phyloP scores from a whole-genome alignment of 2,329 filamentous ascomycete species.

The Akanthomyces dipterigenus region DNA sequence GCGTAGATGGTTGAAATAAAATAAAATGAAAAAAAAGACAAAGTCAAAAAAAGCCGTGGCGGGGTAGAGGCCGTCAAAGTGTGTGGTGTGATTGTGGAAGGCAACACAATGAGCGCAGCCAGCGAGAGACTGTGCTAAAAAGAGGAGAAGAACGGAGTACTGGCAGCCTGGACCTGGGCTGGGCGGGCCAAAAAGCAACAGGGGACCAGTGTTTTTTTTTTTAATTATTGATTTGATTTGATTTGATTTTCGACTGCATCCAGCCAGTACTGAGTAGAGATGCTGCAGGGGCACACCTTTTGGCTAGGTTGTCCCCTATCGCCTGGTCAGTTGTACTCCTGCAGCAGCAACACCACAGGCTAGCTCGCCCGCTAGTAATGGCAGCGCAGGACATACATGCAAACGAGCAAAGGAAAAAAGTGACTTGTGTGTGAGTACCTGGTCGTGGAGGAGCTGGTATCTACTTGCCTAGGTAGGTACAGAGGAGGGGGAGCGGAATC shows the following conservation, averaged over 20 bases:
- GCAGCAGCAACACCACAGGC: background rate
- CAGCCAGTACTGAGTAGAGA: background rate
- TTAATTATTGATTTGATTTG: no score
- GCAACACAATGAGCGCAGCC: background rate
- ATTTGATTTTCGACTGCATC: no score
- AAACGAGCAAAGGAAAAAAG: background rate
- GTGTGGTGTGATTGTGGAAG: background rate
- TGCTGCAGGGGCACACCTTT: background rate
- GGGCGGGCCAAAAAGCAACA: no score
- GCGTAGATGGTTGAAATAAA: background rate
- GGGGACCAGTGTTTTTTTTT: no score
- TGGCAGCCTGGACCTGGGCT: background rate
- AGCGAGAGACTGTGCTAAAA: background rate
- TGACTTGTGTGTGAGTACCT: background rate
- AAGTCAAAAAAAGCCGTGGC: background rate
- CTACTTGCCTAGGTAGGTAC: background rate
- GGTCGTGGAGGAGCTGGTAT: background rate
- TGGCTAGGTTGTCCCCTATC: no score
- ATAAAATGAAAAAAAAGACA: background rate
- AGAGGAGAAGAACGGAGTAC: background rate
- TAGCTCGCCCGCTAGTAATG: background rate
- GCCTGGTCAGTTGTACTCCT: background rate
- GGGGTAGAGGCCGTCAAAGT: background rate
- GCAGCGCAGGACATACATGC: no score
- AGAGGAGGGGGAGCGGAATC: background rate